phyloP scores from a whole-genome alignment of 495 filamentous ascomycete species.

The Talaromyces wortmannii region DNA sequence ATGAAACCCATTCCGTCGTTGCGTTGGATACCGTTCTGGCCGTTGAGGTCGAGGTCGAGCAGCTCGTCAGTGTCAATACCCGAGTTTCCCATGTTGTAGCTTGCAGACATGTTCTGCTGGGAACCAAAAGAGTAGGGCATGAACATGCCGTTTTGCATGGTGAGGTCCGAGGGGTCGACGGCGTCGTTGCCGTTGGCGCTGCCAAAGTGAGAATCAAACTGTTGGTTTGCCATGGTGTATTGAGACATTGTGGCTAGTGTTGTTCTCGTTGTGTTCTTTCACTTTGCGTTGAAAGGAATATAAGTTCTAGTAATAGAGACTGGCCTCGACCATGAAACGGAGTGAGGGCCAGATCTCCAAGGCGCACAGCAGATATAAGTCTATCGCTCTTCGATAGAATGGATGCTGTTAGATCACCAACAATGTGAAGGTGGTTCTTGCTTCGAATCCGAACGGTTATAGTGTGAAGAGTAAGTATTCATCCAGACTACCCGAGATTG shows the following conservation, averaged over 20 bases:
- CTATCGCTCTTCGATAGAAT: background rate
- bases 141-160: conserved; percentile 53
- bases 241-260: conserved; percentile 48
- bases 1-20: conserved; percentile 34
- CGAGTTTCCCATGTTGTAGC: conserved; percentile 48
- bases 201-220: conserved; percentile 57
- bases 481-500: background rate
- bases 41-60: conserved; percentile 43
- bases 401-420: background rate
- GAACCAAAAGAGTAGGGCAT: conserved; percentile 42
- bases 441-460: background rate
- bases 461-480: background rate
- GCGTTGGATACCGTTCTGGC: conserved; percentile 34
- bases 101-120: conserved; percentile 44
- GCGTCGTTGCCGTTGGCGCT: conserved; percentile 50
- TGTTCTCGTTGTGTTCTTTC: conserved; percentile 54
- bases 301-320: background rate
- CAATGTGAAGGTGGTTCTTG: background rate
- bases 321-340: conserved; percentile 4
- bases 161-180: conserved; percentile 83
- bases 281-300: conserved; percentile 30
- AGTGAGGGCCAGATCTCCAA: background rate
- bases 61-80: conserved; percentile 49
- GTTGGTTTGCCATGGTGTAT: conserved; percentile 60
- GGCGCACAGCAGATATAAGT: background rate